Base-by-base conservation (phyloP, 202 grass and related monocot genomes). In the Zizania palustris region DNA sequence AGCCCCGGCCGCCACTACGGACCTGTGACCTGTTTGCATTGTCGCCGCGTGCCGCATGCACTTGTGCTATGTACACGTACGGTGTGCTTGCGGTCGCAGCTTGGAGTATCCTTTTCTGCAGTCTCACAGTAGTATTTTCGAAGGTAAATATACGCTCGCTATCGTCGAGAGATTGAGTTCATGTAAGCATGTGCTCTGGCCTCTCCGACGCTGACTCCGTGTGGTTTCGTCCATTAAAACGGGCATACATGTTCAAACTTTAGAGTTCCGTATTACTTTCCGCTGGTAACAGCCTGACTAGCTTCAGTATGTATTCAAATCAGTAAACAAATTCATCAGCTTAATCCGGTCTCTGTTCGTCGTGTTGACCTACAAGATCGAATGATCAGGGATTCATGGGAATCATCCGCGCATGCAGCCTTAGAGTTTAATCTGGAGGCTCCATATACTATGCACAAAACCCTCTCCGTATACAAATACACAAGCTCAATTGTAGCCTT, bases 401-500 rank as follows among this genome's bases (percentile, higher is more conserved):
- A 82, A 78, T 79, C 68, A 73, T 61, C 48, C 18, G 9, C 28
- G n/a, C n/a, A n/a, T n/a, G 0, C 37, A 20, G 55, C 37, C 21
- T 61, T 87, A 43, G 83, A 57, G 55, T 49, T 83, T 63, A 64
- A 11, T 69, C 45, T 15, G 55, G 35, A 63, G n/a, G n/a, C n/a
- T n/a, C n/a, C n/a, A n/a, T n/a, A n/a, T n/a, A n/a, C n/a, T n/a
- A n/a, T n/a, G n/a, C n/a, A n/a, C n/a, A n/a, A n/a, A n/a, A n/a
- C n/a, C n/a, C n/a, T n/a, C n/a, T n/a, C n/a, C n/a, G n/a, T n/a
- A n/a, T n/a, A n/a, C n/a, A n/a, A n/a, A n/a, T n/a, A n/a, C n/a
- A n/a, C n/a, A n/a, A n/a, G n/a, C n/a, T n/a, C n/a, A n/a, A n/a
- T n/a, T n/a, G n/a, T n/a, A n/a, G n/a, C n/a, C n/a, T n/a, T n/a